Evolutionary conservation across 345 rosid species (phyloP), one percentile per base, ranked within the genome.

Genomic region (Hibiscus mutabilis): DNA sequence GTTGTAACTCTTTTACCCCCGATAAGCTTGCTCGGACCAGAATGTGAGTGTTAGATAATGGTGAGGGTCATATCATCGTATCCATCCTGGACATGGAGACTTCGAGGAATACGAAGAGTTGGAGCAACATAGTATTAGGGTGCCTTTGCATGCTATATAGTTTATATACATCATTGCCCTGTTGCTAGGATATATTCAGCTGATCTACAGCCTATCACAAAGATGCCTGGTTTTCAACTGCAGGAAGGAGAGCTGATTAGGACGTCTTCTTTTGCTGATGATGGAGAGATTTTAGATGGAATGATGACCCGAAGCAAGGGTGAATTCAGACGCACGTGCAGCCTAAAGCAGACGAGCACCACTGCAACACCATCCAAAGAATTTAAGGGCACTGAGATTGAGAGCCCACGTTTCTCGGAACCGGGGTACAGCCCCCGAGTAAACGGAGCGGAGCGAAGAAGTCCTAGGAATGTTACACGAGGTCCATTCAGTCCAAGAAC

Each of bases 231-330:
- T 51, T 57, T 68, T 53, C 52, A 44, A 29, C 71, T 73, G 37
- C 80, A 86, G 90, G 96, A 87, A 69, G 79, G 72, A 15, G 92
- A 83, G 78, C 88, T 92, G 82, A 82, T 88, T 77, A 81, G 90
- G 51, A 68, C 84, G 16, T 75, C 80, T 24, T 90, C 98, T 57
- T 90, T 87, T 78, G 87, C 58, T 7, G 58, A 53, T 53, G 58
- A 53, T 18, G 58, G 89, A 75, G 97, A 93, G 79, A 75, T 91
- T 74, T 81, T 93, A 66, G 98, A 91, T 52, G 87, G 88, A 24
- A 85, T 88, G 82, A 82, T 93, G 24, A 93, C 93, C 0, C 82
- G 98, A 79, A 86, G 97, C 84, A 80, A 97, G 55, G 96, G 97
- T 44, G 97, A 91, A 87, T 81, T 93, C 69, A 83, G 94, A 70